Base-by-base conservation (phyloP, 371 early-diverging fungal species). In the Dichotomocladium elegans region DNA sequence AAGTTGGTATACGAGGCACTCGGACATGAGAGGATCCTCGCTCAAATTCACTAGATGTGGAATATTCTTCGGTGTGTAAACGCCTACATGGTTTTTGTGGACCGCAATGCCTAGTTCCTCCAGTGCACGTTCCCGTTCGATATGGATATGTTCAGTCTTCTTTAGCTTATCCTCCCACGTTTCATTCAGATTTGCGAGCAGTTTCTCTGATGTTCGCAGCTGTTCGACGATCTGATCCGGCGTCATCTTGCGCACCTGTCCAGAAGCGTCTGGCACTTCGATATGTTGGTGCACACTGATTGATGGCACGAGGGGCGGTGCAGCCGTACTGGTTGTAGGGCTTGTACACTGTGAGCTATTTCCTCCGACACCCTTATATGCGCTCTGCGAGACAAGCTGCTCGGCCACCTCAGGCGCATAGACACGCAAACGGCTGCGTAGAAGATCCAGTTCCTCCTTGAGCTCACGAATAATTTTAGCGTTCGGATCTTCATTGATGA, bases 401-500 rank as follows among this genome's bases (percentile, higher is more conserved):
- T 70, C 70, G 11, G 70, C 69, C 48, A 79, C 79, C 41, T 74
- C 70, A 3, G 84, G 81, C 27, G 86, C 89, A 43, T 86, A 85
- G 3, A 74, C 66, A 19, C 69, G 78, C 34, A 94, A 58, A 42
- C 82, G 70, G 26, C 70, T 77, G 10, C 88, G 84, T 22, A 96
- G 74, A 19, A 78, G 64, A 17, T 72, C 79, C 0, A 95, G 72
- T 60, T 96, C 96, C 29, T 89, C 88, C 60, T 92, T 87, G 34
- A 95, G 83, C 55, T 93, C 91, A 29, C 91, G 81, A 42, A 95
- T 88, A n/a, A 93, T 60, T 58, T 81, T 87, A 26, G 85, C 92
- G 47, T 88, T 88, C 4, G 92, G 90, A 57, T 93, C 93, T 66
- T 94, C 94, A 60, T 97, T 97, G 31, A 97, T 89, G 5, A 90